Evolutionary conservation across 1,139 yeast genomes (phyloP).

Genomic region (Yamadazyma pseudoaaseri): DNA sequence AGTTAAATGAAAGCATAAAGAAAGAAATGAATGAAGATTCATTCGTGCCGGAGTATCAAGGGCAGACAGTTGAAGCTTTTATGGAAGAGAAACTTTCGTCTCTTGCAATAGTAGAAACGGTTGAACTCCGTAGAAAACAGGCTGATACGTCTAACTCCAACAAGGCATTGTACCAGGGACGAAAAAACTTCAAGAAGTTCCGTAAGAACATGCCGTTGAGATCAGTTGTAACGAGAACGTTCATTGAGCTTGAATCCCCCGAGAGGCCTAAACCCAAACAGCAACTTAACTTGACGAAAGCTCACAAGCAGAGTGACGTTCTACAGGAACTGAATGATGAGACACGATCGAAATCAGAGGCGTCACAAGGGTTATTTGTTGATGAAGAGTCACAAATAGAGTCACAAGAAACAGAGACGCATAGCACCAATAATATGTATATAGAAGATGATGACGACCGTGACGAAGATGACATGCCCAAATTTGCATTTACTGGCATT

Average conservation of each 20-base stretch:
- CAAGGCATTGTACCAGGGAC: slow-evolving; percentile 16
- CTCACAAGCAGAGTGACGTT: neutral
- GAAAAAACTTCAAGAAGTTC: slow-evolving; percentile 41
- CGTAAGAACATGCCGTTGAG: slow-evolving; percentile 24
- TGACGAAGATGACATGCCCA: slow-evolving; percentile 37
- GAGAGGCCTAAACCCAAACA: neutral
- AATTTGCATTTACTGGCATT: slow-evolving; percentile 29
- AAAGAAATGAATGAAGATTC: slow-evolving; percentile 28
- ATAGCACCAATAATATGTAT: too few relatives aligned
- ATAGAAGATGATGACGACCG: slow-evolving; percentile 33
- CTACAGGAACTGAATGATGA: neutral
- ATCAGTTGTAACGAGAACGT: slow-evolving; percentile 24
- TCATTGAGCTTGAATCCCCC: slow-evolving; percentile 20
- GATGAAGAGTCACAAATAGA: slow-evolving; percentile 2
- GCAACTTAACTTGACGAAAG: neutral
- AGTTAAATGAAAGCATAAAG: slow-evolving; percentile 24
- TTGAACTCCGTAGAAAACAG: slow-evolving; percentile 21
- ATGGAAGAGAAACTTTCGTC: slow-evolving; percentile 17
- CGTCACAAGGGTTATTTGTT: slow-evolving; percentile 3
- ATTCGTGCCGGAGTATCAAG: slow-evolving; percentile 4
- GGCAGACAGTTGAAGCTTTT: slow-evolving; percentile 5
- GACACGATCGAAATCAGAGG: neutral
- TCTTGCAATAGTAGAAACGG: slow-evolving; percentile 37
- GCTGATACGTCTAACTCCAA: slow-evolving; percentile 3
- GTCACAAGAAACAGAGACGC: slow-evolving; percentile 1